These are phyloP conservation scores for Nicotiana noctiflora DNA, from an alignment of 257 asterid genomes.

Conservation along the genomic window DNA sequence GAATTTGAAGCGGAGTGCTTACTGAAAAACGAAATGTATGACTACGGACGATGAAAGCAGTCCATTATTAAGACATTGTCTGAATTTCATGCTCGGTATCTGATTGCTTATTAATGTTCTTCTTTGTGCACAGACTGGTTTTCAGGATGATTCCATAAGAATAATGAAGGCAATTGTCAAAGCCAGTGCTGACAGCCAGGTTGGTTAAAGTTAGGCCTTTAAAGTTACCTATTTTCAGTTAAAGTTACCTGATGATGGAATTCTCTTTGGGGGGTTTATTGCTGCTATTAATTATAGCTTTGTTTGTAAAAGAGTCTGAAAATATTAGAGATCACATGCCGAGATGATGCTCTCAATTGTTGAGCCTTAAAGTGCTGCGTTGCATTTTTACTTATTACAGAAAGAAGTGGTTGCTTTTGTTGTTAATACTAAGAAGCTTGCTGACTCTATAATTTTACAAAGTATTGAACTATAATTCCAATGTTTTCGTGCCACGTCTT, in stretches of 20 bases:
- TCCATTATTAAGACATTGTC: neutral
- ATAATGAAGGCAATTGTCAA: constrained; percentile 57
- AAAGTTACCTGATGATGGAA: neutral
- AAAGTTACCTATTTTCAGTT: neutral
- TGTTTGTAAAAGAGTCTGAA: neutral
- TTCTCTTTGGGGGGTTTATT: neutral
- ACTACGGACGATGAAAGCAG: neutral
- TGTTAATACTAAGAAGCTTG: too few relatives aligned
- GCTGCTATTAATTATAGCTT: neutral
- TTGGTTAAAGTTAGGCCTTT: constrained; percentile 19
- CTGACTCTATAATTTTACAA: too few relatives aligned
- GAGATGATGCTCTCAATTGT: neutral
- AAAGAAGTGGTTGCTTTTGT: too few relatives aligned
- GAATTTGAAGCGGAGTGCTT: neutral
- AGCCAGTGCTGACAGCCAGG: constrained; percentile 65
- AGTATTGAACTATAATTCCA: too few relatives aligned
- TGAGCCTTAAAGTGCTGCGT: neutral
- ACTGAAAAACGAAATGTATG: neutral
- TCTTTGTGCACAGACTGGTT: constrained; percentile 53
- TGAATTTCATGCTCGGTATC: neutral
- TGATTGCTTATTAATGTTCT: neutral
- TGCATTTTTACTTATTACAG: neutral
- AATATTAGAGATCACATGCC: neutral
- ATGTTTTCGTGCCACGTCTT: too few relatives aligned
- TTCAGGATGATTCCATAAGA: constrained; percentile 65